Evolutionary conservation across 495 filamentous ascomycete species (phyloP).

Genomic region (Penicillium verhagenii): DNA sequence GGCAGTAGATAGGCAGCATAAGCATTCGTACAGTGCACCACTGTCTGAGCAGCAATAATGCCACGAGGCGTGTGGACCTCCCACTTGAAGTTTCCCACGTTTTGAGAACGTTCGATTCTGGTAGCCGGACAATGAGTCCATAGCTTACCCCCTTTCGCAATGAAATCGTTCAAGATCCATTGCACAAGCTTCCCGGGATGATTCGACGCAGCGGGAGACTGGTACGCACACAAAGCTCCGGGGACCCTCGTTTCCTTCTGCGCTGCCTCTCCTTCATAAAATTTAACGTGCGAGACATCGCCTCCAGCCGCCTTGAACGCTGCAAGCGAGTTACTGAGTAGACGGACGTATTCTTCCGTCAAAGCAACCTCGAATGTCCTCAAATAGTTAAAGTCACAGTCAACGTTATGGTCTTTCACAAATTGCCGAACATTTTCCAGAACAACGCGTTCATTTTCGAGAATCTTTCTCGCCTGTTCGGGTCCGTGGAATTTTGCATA

Average conservation of each 20-base stretch:
- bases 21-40: slow-evolving; percentile 14
- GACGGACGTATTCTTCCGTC: background rate
- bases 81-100: background rate
- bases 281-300: slow-evolving; percentile 2
- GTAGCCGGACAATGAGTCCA: slow-evolving; percentile 16
- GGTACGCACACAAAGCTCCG: slow-evolving; percentile 4
- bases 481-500: slow-evolving; percentile 9
- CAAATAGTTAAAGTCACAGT: slow-evolving; percentile 9
- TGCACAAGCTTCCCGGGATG: slow-evolving; percentile 13
- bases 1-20: slow-evolving; percentile 9
- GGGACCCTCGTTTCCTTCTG: slow-evolving; percentile 2
- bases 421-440: slow-evolving; percentile 4
- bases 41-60: slow-evolving; percentile 3
- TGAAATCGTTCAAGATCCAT: slow-evolving; percentile 14
- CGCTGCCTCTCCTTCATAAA: slow-evolving; percentile 9
- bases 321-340: background rate
- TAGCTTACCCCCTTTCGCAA: slow-evolving; percentile 7
- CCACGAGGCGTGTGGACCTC: slow-evolving; percentile 11
- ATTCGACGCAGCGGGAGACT: slow-evolving; percentile 12
- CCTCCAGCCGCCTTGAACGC: slow-evolving; percentile 12
- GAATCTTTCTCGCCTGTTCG: slow-evolving; percentile 11
- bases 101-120: background rate
- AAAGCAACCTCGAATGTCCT: slow-evolving; percentile 8
- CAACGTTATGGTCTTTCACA: slow-evolving; percentile 1
- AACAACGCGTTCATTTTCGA: slow-evolving; percentile 8